Conservation (phyloP, 176 grass and related monocot genomes). For the Tillandsia leiboldiana region DNA sequence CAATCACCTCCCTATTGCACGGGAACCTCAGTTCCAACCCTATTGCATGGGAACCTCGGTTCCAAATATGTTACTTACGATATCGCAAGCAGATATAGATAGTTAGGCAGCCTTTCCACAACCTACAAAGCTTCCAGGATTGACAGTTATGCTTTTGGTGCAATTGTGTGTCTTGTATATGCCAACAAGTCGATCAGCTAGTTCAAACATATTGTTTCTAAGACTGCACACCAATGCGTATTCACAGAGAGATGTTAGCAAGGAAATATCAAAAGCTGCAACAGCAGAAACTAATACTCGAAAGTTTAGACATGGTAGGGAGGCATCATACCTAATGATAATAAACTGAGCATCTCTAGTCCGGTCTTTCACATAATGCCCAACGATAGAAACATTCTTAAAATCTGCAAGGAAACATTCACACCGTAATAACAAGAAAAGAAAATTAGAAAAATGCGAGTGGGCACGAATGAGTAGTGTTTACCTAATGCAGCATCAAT, state of each 20-base stretch:
- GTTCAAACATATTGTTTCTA: constrained; percentile 98
- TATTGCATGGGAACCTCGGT: constrained; percentile 29
- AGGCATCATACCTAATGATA: constrained; percentile 64
- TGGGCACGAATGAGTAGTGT: background rate
- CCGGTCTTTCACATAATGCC: constrained; percentile 94
- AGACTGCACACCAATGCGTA: constrained; percentile 36
- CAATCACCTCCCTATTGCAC: too few relatives aligned
- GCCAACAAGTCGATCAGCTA: constrained; percentile 80
- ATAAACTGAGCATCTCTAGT: constrained; percentile 97
- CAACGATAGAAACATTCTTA: constrained; percentile 97
- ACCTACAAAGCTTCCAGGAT: constrained; percentile 62
- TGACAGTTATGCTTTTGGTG: constrained; percentile 86
- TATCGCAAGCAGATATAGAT: background rate
- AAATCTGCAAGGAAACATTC: constrained; percentile 51
- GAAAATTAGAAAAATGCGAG: background rate
- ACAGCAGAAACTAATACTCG: background rate
- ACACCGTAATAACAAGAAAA: constrained; percentile 10
- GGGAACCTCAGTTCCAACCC: constrained; percentile 42
- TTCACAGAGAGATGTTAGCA: constrained; percentile 5
- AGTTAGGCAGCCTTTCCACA: constrained; percentile 27
- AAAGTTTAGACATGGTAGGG: background rate
- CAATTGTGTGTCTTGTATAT: constrained; percentile 99
- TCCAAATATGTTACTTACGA: constrained; percentile 19
- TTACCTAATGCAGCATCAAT: constrained; percentile 96
- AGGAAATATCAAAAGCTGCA: constrained; percentile 3